These are phyloP conservation scores for Taphrina pruni DNA, from an alignment of 1,139 yeast species.

Conservation along the genomic window DNA sequence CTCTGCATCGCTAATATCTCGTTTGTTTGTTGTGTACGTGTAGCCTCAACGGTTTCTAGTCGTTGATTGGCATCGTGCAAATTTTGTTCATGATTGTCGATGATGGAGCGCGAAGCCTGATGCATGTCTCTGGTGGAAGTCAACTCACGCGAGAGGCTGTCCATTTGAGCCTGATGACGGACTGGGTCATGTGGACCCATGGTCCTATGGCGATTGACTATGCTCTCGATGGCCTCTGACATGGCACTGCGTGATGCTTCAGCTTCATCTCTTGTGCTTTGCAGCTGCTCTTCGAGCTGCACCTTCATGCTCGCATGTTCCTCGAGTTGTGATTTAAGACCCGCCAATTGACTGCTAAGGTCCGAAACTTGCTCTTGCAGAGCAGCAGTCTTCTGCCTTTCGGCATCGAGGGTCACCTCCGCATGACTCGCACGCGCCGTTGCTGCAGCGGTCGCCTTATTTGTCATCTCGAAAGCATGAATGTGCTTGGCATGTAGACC, in stretches of 20 bases:
- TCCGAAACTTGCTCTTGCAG: constrained; percentile 19
- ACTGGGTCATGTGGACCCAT: constrained; percentile 36
- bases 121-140: constrained; percentile 17
- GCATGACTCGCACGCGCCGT: constrained; percentile 27
- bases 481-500: constrained; percentile 30
- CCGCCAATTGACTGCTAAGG: constrained; percentile 19
- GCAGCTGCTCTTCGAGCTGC: constrained; percentile 18
- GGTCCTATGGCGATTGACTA: constrained; percentile 7
- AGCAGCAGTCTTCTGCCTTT: neutral
- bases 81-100: constrained; percentile 24
- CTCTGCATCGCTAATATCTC: constrained; percentile 33
- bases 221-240: constrained; percentile 12
- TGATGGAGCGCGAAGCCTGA: neutral
- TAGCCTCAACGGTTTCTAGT: constrained; percentile 30
- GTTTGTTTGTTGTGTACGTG: neutral
- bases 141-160: constrained; percentile 23
- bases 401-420: constrained; percentile 14
- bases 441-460: constrained; percentile 24
- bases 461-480: constrained; percentile 14
- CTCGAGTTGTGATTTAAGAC: constrained; percentile 16
- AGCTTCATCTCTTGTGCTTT: constrained; percentile 23
- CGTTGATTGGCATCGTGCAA: constrained; percentile 29
- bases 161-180: constrained; percentile 7
- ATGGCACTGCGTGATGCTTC: constrained; percentile 17
- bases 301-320: constrained; percentile 17